Evolutionary conservation across 2,329 filamentous ascomycete genomes (phyloP), one percentile per base, ranked within the genome.

Genomic region (Metarhizium album): DNA sequence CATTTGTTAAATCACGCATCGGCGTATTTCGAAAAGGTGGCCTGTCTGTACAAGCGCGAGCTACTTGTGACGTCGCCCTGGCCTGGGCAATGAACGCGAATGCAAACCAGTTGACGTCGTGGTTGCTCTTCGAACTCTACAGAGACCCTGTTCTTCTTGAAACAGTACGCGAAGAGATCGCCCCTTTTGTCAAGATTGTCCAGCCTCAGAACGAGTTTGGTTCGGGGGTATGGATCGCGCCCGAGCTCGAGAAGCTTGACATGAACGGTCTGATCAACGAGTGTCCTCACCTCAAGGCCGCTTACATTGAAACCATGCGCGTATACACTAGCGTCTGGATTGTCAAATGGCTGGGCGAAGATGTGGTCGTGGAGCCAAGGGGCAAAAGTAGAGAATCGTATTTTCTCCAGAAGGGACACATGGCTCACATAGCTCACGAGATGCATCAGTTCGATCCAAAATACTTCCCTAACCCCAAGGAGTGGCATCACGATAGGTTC

Each of bases 71-170:
- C 27, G 52, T 71, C 11, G 64, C 55, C 3, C 59, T 67, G 47
- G 61, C 64, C 16, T 74, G 63, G 70, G 65, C 59, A 22, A 59
- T 70, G 29, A 69, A 68, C 47, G 62, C 66, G 23, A 70, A 69
- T 50, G 62, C 68, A 2, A 64, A 69, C 31, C 61, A 64, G 1
- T 59, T 71, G 29, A 59, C 66, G 3, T 62, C 64, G 5, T 74
- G 72, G 71, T 62, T 72, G 55, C 55, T 74, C 1, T 66, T 67
- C 48, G 67, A 73, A 47, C 58, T 73, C 9, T 66, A 65, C 51
- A 62, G 65, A 9, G 68, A 72, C 22, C 57, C 62, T 0, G 61
- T 67, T 11, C 63, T 73, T 3, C 59, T 72, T 1, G 60, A 58
- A 29, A 62, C 67, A 23, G 59, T 74, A 24, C 65, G 67, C 14